phyloP scores from a whole-genome alignment of 2,329 filamentous ascomycete genomes.

The Epichloe gansuensis region DNA sequence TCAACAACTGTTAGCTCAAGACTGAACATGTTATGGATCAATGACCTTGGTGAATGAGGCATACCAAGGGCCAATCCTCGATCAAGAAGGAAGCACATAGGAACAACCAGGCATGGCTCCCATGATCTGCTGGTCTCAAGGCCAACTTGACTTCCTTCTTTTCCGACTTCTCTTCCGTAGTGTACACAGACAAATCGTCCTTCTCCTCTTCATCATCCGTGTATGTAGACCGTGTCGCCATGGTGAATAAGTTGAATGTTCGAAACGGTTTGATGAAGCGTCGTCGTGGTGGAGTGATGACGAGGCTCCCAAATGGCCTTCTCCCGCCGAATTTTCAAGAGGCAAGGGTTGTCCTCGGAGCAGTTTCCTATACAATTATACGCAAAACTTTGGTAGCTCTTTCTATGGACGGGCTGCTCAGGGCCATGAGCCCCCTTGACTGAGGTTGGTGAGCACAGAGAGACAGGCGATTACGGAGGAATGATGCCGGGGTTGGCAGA shows the following conservation, averaged over 20 bases:
- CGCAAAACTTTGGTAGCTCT: not conserved
- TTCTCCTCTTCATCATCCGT: slow-evolving; percentile 2
- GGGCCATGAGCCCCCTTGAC: not conserved
- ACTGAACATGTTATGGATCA: no score
- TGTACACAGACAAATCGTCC: not conserved
- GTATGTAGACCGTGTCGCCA: not conserved
- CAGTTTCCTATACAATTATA: not conserved
- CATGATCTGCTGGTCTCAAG: slow-evolving; percentile 14
- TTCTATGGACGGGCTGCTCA: not conserved
- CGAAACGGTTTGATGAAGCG: not conserved
- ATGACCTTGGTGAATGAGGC: not conserved
- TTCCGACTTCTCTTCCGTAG: not conserved
- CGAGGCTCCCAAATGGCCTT: not conserved
- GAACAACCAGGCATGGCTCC: slow-evolving; percentile 24
- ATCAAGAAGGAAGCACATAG: slow-evolving; percentile 13
- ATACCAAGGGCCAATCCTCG: slow-evolving; percentile 10
- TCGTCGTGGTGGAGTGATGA: not conserved
- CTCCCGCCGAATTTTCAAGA: not conserved
- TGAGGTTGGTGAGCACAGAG: not conserved
- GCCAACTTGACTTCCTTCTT: not conserved
- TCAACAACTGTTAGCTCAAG: not conserved
- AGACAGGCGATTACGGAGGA: not conserved
- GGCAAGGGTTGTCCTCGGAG: not conserved
- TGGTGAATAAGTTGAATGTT: not conserved
- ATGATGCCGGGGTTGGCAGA: not conserved